Percentiles rank a stretch among this genome's conserved stretches.
Evolutionary conservation across 2,329 filamentous ascomycete species (phyloP).

Genomic region (Aotearoamyces nothofagi): DNA sequence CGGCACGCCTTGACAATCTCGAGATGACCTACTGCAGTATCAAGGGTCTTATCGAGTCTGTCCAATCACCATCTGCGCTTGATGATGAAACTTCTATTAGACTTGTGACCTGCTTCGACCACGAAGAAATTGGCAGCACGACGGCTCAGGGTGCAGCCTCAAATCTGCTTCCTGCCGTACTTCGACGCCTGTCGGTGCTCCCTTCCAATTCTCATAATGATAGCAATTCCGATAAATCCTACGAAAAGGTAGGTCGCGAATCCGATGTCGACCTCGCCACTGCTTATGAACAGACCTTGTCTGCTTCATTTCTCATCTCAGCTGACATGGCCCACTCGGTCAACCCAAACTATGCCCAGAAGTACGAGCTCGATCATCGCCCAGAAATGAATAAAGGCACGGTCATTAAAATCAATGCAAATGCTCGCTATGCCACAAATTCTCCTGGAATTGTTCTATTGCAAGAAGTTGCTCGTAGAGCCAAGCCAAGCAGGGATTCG

Average conservation of each 20-base stretch:
- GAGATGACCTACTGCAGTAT: conserved; percentile 93
- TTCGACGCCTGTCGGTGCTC: conserved; percentile 73
- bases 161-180: conserved; percentile 74
- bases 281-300: conserved; percentile 83
- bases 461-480: conserved; percentile 62
- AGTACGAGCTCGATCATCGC: conserved; percentile 83
- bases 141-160: conserved; percentile 91
- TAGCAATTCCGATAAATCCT: conserved; percentile 43
- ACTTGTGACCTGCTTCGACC: conserved; percentile 88
- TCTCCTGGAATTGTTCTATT: conserved; percentile 86
- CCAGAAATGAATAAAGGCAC: conserved; percentile 94
- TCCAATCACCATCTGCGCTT: conserved; percentile 46
- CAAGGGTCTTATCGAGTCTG: conserved; percentile 68
- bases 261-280: conserved; percentile 51
- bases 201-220: conserved; percentile 39
- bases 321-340: conserved; percentile 97
- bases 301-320: conserved; percentile 83
- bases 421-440: conserved; percentile 93
- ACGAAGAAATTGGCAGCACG: conserved; percentile 89
- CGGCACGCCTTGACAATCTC: conserved; percentile 86
- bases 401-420: conserved; percentile 97
- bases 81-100: conserved; percentile 70
- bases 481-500: conserved; percentile 31
- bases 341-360: conserved; percentile 84
- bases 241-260: conserved; percentile 38